Base-by-base conservation (phyloP, 305 asterid species). In the Fraxinus paxiana region DNA sequence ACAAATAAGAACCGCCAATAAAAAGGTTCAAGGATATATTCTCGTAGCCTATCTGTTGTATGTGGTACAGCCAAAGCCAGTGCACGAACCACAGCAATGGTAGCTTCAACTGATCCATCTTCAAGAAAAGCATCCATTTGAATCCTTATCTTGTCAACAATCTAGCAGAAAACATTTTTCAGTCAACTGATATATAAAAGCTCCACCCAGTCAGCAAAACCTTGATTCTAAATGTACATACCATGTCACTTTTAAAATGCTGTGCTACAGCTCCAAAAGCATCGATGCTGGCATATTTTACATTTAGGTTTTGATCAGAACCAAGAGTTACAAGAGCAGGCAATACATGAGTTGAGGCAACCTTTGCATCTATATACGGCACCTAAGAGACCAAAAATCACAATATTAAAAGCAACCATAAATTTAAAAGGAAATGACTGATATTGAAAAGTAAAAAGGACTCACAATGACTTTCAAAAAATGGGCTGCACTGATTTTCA, bases 91-190 rank as follows among this genome's bases (percentile, higher is more conserved):
- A 94, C 98, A 75, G 98, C 94, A 87, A 94, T 80, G 77, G 92
- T 93, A 80, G 98, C 99, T 94, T 93, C 99, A 84, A 92, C 97
- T 28, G 98, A 96, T 85, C 98, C 99, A 88, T 96, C 99, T 82
- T 96, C 99, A 81, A 96, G 95, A 90, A 96, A 94, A 87, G 99
- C 92, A 87, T 94, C 99, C 99, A 96, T 96, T 90, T 96, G 98
- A 83, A 96, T 87, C 77, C 98, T 94, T 83, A 96, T 96, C 91
- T 96, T 96, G 86, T 96, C 99, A 65, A 94, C 95, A 88, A 96
- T 94, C 98, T 96, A 84, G 22, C 82, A 78, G 79, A 69, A 87
- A 80, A 78, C 75, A 69, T 63, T 80, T 67, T 79, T 84, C 87
- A 91, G 90, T 77, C 71, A 79, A 79, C 34, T 79, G 69, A 79